These are phyloP conservation scores for Suillus tomentosus DNA, from an alignment of 768 basidiomycete species.

Conservation along the genomic window DNA sequence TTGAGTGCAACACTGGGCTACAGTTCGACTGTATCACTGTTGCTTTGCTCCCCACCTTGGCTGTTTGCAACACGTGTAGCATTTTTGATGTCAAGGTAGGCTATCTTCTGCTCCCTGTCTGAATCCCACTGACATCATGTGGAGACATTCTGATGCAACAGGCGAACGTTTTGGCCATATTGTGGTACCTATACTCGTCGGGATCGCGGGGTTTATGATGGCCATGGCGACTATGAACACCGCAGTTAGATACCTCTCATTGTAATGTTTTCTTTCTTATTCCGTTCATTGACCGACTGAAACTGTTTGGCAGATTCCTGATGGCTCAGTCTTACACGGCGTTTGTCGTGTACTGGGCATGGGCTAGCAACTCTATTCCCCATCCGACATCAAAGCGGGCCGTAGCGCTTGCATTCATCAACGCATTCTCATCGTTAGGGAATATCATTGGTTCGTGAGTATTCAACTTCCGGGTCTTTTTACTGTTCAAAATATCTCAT, in stretches of 20 bases:
- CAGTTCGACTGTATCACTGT: slow-evolving; percentile 60
- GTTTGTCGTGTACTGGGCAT: slow-evolving; percentile 63
- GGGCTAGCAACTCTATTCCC: slow-evolving; percentile 63
- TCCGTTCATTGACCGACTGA: slow-evolving; percentile 3
- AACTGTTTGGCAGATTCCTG: slow-evolving; percentile 53
- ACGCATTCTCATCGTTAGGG: slow-evolving; percentile 79
- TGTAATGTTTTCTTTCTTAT: slow-evolving; percentile 43
- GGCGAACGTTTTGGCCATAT: slow-evolving; percentile 77
- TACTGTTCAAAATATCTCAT: slow-evolving; percentile 13
- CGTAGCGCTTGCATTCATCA: slow-evolving; percentile 82
- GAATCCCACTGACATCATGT: neutral
- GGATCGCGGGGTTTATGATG: slow-evolving; percentile 69
- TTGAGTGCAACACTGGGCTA: slow-evolving; percentile 73
- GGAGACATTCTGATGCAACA: slow-evolving; percentile 67
- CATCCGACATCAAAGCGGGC: slow-evolving; percentile 87
- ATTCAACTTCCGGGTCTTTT: neutral
- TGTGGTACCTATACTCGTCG: slow-evolving; percentile 50
- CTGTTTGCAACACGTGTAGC: slow-evolving; percentile 59
- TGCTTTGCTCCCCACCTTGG: slow-evolving; percentile 76
- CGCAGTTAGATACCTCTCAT: slow-evolving; percentile 62
- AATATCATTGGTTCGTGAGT: slow-evolving; percentile 84
- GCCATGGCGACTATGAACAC: slow-evolving; percentile 64
- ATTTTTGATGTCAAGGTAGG: slow-evolving; percentile 53
- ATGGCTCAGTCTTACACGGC: slow-evolving; percentile 77
- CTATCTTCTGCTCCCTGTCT: neutral